These are phyloP conservation scores for Pythium scleroteichum DNA, from an alignment of 352 stramenopile species.

Conservation along the genomic window DNA sequence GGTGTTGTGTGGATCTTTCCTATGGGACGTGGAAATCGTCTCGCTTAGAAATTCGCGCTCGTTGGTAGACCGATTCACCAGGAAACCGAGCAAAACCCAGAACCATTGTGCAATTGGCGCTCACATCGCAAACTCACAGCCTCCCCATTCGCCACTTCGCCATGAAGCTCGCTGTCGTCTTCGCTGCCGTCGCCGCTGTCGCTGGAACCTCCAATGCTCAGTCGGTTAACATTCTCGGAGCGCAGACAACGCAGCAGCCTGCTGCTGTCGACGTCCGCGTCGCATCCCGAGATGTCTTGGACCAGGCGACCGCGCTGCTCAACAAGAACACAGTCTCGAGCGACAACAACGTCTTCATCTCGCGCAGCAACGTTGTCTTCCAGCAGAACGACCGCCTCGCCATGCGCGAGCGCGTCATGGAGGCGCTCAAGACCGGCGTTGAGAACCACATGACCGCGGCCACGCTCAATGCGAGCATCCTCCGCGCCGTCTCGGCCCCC, in stretches of 20 bases:
- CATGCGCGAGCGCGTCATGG: conserved; percentile 16
- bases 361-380: conserved; percentile 26
- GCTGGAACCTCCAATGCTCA: neutral
- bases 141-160: neutral
- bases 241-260: no score
- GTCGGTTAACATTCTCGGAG: no score
- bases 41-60: no score
- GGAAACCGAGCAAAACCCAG: neutral
- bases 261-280: neutral
- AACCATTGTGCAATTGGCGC: neutral
- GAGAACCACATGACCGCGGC: conserved; percentile 1
- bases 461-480: conserved; percentile 4
- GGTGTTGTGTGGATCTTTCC: neutral
- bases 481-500: conserved; percentile 13
- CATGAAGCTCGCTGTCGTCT: conserved; percentile 5
- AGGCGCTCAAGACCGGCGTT: neutral
- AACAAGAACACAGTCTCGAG: conserved; percentile 35
- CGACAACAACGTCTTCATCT: conserved; percentile 34
- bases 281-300: conserved; percentile 17
- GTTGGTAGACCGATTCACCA: neutral
- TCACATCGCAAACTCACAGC: neutral
- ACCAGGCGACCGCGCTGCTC: conserved; percentile 26
- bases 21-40: neutral
- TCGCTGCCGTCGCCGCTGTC: neutral
- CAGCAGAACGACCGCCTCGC: conserved; percentile 27